Percentiles rank a stretch among this genome's conserved stretches.
These are phyloP conservation scores for Elaeis oleifera DNA, from an alignment of 202 grass and related monocot genomes.

Conservation along the genomic window DNA sequence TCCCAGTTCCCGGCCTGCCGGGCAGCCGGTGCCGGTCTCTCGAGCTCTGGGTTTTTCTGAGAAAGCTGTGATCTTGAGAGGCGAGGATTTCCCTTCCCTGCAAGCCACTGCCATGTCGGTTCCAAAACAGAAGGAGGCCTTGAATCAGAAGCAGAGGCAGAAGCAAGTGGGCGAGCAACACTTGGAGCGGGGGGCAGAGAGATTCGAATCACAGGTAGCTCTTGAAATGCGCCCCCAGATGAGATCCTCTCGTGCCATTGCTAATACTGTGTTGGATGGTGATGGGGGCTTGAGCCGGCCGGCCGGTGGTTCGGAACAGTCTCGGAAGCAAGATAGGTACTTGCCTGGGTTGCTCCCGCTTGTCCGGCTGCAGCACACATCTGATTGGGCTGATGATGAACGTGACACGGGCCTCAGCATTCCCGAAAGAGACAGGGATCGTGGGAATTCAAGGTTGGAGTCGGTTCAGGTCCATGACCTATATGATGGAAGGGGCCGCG, in stretches of 20 bases:
- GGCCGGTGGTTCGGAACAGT: constrained; percentile 29
- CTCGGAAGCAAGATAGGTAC: constrained; percentile 35
- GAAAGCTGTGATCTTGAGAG: constrained; percentile 63
- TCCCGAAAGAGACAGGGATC: constrained; percentile 53
- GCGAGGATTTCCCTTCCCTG: constrained; percentile 93
- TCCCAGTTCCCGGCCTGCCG: constrained; percentile 15
- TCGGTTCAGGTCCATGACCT: constrained; percentile 15
- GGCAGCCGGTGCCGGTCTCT: constrained; percentile 7
- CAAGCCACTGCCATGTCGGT: constrained; percentile 49
- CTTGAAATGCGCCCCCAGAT: constrained; percentile 84
- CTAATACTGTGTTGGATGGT: constrained; percentile 10
- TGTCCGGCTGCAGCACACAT: constrained; percentile 57
- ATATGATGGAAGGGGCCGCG: constrained; percentile 28
- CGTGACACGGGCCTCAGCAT: constrained; percentile 79
- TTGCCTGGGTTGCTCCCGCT: constrained; percentile 38
- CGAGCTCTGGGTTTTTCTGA: constrained; percentile 40
- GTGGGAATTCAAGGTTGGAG: constrained; percentile 48
- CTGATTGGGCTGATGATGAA: constrained; percentile 98
- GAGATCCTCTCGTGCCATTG: constrained; percentile 20
- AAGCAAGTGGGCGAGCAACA: constrained; percentile 28
- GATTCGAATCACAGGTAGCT: constrained; percentile 27
- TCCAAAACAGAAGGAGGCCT: constrained; percentile 19
- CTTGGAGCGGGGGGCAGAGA: constrained; percentile 1
- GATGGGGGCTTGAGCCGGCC: constrained; percentile 12
- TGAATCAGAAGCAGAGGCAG: constrained; percentile 30